A percentile compares a stretch with the other conserved stretches of the same genome.
Evolutionary conservation across 495 filamentous ascomycete species (phyloP).

Genomic region (Aspergillus sclerotioniger): DNA sequence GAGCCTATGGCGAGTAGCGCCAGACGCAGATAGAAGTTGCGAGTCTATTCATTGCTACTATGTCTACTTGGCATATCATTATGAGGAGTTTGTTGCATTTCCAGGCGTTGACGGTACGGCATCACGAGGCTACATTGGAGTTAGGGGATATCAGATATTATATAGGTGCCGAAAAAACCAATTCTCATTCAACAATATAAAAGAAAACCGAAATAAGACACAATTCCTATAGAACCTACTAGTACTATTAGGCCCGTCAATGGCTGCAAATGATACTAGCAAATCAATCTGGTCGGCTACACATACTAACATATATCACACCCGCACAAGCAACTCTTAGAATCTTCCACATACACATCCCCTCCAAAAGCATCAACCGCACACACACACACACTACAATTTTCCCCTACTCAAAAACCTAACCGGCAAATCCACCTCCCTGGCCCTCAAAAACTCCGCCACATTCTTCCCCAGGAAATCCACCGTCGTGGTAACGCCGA

Average conservation of each 20-base stretch:
- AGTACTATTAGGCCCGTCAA: no score
- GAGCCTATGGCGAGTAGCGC: slow-evolving; percentile 50
- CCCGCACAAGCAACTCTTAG: no score
- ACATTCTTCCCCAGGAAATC: slow-evolving; percentile 59
- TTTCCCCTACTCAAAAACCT: slow-evolving; percentile 38
- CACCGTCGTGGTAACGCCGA: slow-evolving; percentile 46
- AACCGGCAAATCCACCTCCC: slow-evolving; percentile 49
- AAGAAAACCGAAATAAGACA: no score
- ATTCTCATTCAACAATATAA: not conserved
- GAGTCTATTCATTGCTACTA: no score
- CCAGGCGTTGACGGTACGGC: not conserved
- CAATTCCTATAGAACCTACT: no score
- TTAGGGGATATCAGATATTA: no score
- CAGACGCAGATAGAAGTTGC: slow-evolving; percentile 9
- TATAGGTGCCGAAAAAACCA: not conserved
- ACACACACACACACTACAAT: slow-evolving; percentile 19
- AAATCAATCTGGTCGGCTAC: not conserved
- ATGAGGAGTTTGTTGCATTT: not conserved
- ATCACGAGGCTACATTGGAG: no score
- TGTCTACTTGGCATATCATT: not conserved
- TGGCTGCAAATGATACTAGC: no score
- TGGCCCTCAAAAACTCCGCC: slow-evolving; percentile 50
- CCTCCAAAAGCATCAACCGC: not conserved
- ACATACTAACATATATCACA: no score
- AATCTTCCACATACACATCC: no score